Conservation (phyloP, 108 stramenopile genomes). For the Aurantiochytrium sp. region DNA sequence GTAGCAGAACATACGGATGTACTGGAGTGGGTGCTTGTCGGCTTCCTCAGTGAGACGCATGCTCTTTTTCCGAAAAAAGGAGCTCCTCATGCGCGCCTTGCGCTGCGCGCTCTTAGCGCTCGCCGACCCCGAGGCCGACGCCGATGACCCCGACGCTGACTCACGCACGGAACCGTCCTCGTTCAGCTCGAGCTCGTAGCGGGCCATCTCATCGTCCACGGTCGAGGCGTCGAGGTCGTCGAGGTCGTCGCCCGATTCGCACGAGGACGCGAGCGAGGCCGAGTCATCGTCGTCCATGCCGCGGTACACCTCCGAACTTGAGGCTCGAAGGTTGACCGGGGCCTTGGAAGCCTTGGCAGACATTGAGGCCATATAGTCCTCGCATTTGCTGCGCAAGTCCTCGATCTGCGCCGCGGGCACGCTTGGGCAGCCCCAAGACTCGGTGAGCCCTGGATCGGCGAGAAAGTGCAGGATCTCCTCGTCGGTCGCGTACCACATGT, state of each 20-base stretch:
- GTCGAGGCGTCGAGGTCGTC: neutral
- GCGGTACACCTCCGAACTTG: neutral
- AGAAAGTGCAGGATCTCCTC: neutral
- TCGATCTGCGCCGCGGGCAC: neutral
- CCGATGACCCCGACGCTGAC: neutral
- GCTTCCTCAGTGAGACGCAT: neutral
- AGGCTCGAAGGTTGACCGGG: neutral
- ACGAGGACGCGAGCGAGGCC: neutral
- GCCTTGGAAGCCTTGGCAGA: neutral
- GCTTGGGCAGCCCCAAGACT: neutral
- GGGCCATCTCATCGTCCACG: neutral
- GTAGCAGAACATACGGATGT: constrained; percentile 27
- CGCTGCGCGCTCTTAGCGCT: too few relatives aligned
- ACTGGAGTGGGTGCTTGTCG: neutral
- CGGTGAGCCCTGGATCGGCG: neutral
- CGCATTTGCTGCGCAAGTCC: neutral
- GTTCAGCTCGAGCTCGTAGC: neutral
- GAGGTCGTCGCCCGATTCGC: neutral
- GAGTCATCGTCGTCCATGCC: neutral
- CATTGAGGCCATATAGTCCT: neutral
- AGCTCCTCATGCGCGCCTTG: too few relatives aligned
- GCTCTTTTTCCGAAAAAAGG: neutral
- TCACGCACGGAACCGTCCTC: neutral
- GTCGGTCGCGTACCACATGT: neutral
- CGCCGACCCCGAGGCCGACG: neutral